Evolutionary conservation across 352 stramenopile genomes (phyloP), one percentile per base, ranked within the genome.

Genomic region (Blastocystis sp.): DNA sequence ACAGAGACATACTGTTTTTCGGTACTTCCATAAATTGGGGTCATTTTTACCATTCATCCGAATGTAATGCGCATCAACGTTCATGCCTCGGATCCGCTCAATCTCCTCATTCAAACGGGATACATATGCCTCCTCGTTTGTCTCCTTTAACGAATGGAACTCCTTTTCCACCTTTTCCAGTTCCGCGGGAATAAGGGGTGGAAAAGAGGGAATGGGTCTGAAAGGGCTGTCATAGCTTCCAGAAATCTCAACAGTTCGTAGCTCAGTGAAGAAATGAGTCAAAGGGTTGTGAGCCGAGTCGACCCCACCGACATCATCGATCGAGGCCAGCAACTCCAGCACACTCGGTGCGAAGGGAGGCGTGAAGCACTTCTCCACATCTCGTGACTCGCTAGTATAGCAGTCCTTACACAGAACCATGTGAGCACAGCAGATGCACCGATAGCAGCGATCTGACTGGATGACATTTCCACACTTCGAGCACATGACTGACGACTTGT

Each of bases 231-330:
- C 13, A 26, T 69, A 43, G 37, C n/a, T 26, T 6, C 53, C 2
- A 24, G 41, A 37, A 16, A 45, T 11, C 39, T 37, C 16, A 5
- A 39, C 26, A 13, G 30, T 13, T 20, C 6, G 53, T 20, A 85
- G 16, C 50, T 85, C 50, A 8, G 73, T 68, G 50, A 85, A 85
- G 24, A 85, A 26, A 43, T 85, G 73, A 20, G 73, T 85, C 20
- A 66, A 34, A 8, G 73, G n/a, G 50, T 85, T 66, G 39, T 85
- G 73, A 30, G 30, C 11, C 9, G 45, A 18, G 37, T 85, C 73
- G 8, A 68, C 9, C 43, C 43, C 43, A 45, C 53, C 41, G 43
- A 45, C 30, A 13, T 64, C 73, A 16, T 68, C 50, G 16, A 26
- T 43, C 34, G 30, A 45, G 3, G n/a, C 20, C 8, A 85, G 26